A percentile compares a stretch with the other conserved stretches of the same genome.
Evolutionary conservation across 176 grass and related monocot species (phyloP).

Genomic region (Oryza australiensis): DNA sequence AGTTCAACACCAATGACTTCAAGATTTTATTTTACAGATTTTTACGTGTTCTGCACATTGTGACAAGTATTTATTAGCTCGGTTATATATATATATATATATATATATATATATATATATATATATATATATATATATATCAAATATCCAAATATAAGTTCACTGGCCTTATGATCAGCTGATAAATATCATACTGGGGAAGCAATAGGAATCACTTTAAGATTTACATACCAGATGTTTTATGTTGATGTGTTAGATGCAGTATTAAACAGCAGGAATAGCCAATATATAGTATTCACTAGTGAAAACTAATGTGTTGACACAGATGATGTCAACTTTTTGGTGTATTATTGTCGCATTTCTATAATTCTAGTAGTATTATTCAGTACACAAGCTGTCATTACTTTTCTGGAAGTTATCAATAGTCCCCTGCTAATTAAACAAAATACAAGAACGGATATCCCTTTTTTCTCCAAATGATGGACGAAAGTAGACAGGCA

Average conservation of each 20-base stretch:
- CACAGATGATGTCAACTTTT: neutral
- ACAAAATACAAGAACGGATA: neutral
- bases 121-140: neutral
- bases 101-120: neutral
- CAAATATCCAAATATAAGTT: neutral
- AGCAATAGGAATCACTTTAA: neutral
- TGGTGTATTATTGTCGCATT: neutral
- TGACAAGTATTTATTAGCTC: neutral
- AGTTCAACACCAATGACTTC: neutral
- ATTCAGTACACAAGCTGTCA: neutral
- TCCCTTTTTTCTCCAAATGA: neutral
- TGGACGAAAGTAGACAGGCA: constrained; percentile 5
- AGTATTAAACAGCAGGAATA: neutral
- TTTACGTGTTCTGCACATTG: neutral
- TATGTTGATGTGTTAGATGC: neutral
- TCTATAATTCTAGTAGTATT: neutral
- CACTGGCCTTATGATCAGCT: neutral
- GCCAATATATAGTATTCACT: neutral
- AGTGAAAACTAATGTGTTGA: neutral
- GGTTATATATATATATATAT: neutral
- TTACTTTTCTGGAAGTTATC: neutral
- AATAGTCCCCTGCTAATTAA: neutral
- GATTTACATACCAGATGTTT: neutral
- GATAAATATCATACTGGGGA: neutral
- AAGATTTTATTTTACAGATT: neutral